Percentiles rank a stretch among this genome's conserved stretches.
Conservation (phyloP, 2,329 filamentous ascomycete species). For the Fusarium udum region DNA sequence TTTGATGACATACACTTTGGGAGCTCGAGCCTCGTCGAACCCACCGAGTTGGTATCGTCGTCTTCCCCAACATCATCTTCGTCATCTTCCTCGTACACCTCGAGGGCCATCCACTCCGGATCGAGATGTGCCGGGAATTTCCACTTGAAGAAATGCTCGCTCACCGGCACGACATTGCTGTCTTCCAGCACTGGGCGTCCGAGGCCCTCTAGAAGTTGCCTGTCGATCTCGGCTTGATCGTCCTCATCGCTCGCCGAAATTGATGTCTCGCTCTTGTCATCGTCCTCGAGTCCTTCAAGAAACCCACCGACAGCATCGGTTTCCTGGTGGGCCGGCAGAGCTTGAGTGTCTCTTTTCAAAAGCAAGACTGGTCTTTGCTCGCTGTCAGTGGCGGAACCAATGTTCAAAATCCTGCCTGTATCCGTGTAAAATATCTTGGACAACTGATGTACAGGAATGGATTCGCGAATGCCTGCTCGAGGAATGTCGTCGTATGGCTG, state of each 20-base stretch:
- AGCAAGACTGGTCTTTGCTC: conserved; percentile 50
- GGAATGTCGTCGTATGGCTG: conserved; percentile 54
- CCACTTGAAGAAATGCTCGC: conserved; percentile 13
- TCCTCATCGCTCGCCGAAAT: conserved; percentile 30
- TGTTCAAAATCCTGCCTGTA: conserved; percentile 88
- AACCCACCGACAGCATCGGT: conserved; percentile 9
- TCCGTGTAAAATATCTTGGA: conserved; percentile 95
- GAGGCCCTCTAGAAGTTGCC: conserved; percentile 51
- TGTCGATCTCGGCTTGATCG: conserved; percentile 58
- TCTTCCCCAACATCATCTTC: conserved; percentile 40
- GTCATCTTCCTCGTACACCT: conserved; percentile 76
- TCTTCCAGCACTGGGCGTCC: background rate
- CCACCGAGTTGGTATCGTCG: conserved; percentile 60
- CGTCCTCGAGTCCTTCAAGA: conserved; percentile 56
- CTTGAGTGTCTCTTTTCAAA: conserved; percentile 45
- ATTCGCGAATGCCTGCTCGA: conserved; percentile 61
- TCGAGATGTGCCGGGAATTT: conserved; percentile 78
- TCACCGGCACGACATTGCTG: background rate
- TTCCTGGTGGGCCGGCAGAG: conserved; percentile 2
- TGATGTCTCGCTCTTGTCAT: background rate
- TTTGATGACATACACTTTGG: conserved; percentile 23
- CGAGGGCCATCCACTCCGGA: conserved; percentile 89
- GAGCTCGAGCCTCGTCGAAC: conserved; percentile 49
- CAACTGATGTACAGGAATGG: conserved; percentile 66
- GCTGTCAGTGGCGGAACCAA: conserved; percentile 64